These are phyloP conservation scores for Monilinia fructicola DNA, from an alignment of 2,329 filamentous ascomycete genomes.

Conservation along the genomic window DNA sequence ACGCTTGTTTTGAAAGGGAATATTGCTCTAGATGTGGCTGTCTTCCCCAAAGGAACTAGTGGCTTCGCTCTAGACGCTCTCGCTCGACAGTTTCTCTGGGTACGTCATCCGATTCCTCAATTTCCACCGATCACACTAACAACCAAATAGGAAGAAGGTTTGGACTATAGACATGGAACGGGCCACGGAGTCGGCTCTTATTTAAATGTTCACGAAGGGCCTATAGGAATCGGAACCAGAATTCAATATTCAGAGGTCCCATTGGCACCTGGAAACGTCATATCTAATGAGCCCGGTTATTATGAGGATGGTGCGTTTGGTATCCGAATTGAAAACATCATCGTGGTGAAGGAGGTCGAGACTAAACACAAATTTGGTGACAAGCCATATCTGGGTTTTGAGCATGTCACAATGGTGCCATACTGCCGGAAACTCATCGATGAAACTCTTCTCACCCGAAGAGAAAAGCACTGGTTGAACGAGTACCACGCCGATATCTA, in stretches of 20 bases:
- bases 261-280: conserved; percentile 85
- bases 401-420: conserved; percentile 96
- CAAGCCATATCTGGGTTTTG: conserved; percentile 91
- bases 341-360: conserved; percentile 85
- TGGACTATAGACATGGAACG: conserved; percentile 95
- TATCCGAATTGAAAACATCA: conserved; percentile 94
- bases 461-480: conserved; percentile 85
- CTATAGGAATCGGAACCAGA: conserved; percentile 91
- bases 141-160: conserved; percentile 59
- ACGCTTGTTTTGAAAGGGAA: conserved; percentile 94
- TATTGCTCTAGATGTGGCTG: conserved; percentile 79
- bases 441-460: conserved; percentile 63
- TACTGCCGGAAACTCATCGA: conserved; percentile 91
- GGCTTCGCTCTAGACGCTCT: conserved; percentile 88
- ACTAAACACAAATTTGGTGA: conserved; percentile 88
- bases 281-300: conserved; percentile 94
- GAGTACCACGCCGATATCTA: conserved; percentile 78
- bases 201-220: conserved; percentile 95
- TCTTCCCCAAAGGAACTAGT: conserved; percentile 93
- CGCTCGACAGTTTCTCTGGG: conserved; percentile 90
- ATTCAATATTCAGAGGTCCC: conserved; percentile 90
- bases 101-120: conserved; percentile 43
- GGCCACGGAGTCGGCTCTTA: conserved; percentile 95
- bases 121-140: conserved; percentile 21
- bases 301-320: conserved; percentile 96